Conservation (phyloP, 768 basidiomycete genomes). For the Crassisporium funariophilum region DNA sequence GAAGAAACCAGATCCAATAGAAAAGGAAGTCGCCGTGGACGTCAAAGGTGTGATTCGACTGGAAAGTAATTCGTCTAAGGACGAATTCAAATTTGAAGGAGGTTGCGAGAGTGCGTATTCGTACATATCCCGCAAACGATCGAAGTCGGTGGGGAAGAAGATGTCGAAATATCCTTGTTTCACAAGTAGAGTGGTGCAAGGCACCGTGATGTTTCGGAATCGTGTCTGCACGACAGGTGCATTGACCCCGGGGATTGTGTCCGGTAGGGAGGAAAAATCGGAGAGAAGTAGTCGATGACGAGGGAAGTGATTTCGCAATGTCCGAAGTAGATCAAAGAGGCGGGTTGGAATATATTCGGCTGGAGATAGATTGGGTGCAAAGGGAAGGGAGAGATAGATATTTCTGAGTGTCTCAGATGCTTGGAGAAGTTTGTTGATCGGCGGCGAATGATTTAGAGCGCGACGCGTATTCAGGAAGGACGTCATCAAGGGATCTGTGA, state of each 20-base stretch:
- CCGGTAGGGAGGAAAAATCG: conserved; percentile 88
- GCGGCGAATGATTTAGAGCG: conserved; percentile 57
- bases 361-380: conserved; percentile 84
- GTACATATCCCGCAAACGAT: conserved; percentile 85
- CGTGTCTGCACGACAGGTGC: conserved; percentile 97
- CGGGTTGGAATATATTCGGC: conserved; percentile 95
- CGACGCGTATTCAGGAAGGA: conserved; percentile 75
- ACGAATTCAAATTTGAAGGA: conserved; percentile 17
- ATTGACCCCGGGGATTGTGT: conserved; percentile 73
- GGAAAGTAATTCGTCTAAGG: conserved; percentile 29
- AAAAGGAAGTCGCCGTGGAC: conserved; percentile 48
- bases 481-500: conserved; percentile 82
- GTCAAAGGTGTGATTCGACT: conserved; percentile 55
- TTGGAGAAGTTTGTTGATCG: conserved; percentile 57
- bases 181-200: conserved; percentile 89
- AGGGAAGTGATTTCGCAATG: conserved; percentile 83
- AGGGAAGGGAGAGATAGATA: conserved; percentile 72
- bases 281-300: conserved; percentile 92
- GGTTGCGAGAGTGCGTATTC: conserved; percentile 76
- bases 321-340: conserved; percentile 79
- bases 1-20: conserved; percentile 69
- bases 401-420: conserved; percentile 59
- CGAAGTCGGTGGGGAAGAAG: conserved; percentile 95
- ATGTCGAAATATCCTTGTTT: conserved; percentile 98
- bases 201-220: conserved; percentile 80